Evolutionary conservation across 1,284 basidiomycete species (phyloP), one percentile per base, ranked within the genome.

Genomic region (Coniferiporia sulphurascens): DNA sequence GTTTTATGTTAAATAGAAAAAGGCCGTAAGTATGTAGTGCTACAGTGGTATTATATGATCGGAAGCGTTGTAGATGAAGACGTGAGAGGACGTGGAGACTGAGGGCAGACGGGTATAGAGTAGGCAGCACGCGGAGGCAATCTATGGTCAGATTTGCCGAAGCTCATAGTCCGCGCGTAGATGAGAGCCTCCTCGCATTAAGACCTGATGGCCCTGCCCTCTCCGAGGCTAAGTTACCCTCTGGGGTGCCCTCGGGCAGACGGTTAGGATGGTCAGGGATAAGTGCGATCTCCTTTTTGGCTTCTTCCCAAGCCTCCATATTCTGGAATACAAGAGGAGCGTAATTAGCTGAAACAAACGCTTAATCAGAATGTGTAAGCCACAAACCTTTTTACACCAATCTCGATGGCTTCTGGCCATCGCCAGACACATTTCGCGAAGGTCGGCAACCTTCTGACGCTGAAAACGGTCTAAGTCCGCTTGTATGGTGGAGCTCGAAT

Each of bases 401-500:
- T 99, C 96, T 52, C 91, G 84, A 72, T 99, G 97, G 62, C 88
- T 88, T 65, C 83, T 82, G 1, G 94, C 93, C 80, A 98, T 90
- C 67, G 85, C 85, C 63, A 98, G 89, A 55, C 91, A 79, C 90
- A 99, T 93, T 69, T 95, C 89, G 44, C 93, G 80, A 63, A 99
- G 68, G 75, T 99, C 97, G 2, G 93, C 92, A 4, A 99, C 96
- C 72, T 99, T 99, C 76, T 98, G 95, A 19, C 97, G 83, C 72
- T 99, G 97, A 76, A 99, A 99, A 45, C 97, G 84, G 74, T 99
- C 97, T 64, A 99, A 78, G 74, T 99, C 97, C 5, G 93, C 93
- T 72, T 99, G 97, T 58, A 99, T 96, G 15, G 95, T 97, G 44
- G 88, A 90, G 66, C 91, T 95, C 0, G 94, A 92, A 73, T 97